A percentile compares a stretch with the other conserved stretches of the same genome.
These are phyloP conservation scores for Euphorbia pulcherrima DNA, from an alignment of 345 rosid genomes.

Conservation along the genomic window DNA sequence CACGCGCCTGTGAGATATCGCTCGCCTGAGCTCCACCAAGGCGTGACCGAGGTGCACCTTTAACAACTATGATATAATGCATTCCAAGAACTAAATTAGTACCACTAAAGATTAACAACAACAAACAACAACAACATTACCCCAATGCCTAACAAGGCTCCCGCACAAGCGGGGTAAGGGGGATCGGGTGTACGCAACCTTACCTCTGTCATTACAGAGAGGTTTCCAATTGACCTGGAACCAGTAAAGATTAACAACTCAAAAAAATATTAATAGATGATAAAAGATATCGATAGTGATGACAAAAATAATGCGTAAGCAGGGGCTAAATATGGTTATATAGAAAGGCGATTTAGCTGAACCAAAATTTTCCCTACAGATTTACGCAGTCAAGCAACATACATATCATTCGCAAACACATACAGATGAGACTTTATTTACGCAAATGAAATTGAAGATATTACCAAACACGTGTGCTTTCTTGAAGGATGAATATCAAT, in stretches of 20 bases:
- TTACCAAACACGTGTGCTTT: slow-evolving; percentile 83
- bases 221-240: too few species aligned
- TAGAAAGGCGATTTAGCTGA: background rate
- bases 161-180: too few species aligned
- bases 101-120: too few species aligned
- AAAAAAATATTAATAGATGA: background rate
- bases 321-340: background rate
- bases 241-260: background rate
- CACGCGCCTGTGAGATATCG: too few species aligned
- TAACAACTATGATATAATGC: too few species aligned
- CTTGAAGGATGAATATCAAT: slow-evolving; percentile 87
- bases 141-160: too few species aligned
- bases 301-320: background rate
- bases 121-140: too few species aligned
- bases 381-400: background rate
- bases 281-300: background rate
- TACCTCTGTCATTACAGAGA: too few species aligned
- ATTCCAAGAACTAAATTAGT: too few species aligned
- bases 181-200: too few species aligned
- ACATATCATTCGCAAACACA: background rate
- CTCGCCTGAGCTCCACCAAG: too few species aligned
- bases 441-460: slow-evolving; percentile 1
- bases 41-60: too few species aligned
- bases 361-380: background rate
- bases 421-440: background rate